phyloP scores from a whole-genome alignment of 257 asterid species.

The Dorcoceras hygrometricum region DNA sequence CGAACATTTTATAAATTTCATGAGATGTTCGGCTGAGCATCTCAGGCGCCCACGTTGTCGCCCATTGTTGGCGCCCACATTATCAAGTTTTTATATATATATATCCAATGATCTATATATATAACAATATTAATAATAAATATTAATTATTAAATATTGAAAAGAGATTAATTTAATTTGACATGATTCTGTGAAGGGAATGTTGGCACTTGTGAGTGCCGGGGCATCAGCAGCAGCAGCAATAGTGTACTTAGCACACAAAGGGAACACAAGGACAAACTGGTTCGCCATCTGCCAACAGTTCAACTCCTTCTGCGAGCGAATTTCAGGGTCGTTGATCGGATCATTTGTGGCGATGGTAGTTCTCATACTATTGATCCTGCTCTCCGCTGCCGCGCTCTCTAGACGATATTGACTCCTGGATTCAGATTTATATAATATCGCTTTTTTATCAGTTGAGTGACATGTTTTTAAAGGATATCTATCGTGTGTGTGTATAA shows the following conservation, averaged over 20 bases:
- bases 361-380: constrained; percentile 41
- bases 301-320: constrained; percentile 61
- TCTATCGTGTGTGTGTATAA: too few species aligned
- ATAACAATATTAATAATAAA: too few species aligned
- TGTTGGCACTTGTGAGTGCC: constrained; percentile 53
- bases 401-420: constrained; percentile 47
- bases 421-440: too few species aligned
- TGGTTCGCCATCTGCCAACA: constrained; percentile 86
- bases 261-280: constrained; percentile 58
- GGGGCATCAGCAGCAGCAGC: constrained; percentile 87
- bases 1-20: too few species aligned
- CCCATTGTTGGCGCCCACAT: too few species aligned
- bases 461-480: too few species aligned
- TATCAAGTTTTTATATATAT: too few species aligned
- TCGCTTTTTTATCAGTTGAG: too few species aligned
- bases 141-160: too few species aligned
- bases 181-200: constrained; percentile 37
- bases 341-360: constrained; percentile 60
- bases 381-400: constrained; percentile 48
- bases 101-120: too few species aligned
- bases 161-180: neutral
- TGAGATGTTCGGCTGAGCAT: too few species aligned
- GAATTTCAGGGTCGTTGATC: constrained; percentile 62
- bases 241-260: constrained; percentile 79
- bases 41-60: too few species aligned